These are phyloP conservation scores for Candida manassasensis DNA, from an alignment of 805 yeast genomes.

Conservation along the genomic window DNA sequence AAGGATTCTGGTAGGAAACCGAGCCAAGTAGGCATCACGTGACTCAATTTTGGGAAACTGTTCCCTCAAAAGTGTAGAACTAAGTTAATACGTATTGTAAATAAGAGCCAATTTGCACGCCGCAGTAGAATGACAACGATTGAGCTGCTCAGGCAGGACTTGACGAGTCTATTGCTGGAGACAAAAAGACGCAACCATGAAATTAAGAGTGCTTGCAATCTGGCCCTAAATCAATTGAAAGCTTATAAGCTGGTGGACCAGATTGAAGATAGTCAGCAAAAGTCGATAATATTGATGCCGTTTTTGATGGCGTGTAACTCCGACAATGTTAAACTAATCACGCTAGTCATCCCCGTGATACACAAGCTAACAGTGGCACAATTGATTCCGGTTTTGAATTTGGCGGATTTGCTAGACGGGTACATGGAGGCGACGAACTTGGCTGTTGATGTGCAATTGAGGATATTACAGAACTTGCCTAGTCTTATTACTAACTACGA, in stretches of 20 bases:
- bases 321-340: conserved; percentile 67
- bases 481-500: conserved; percentile 64
- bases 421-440: conserved; percentile 69
- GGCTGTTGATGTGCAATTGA: conserved; percentile 79
- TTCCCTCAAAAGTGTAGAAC: no score
- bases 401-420: conserved; percentile 58
- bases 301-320: conserved; percentile 69
- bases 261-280: conserved; percentile 9
- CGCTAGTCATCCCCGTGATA: conserved; percentile 67
- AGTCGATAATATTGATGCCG: conserved; percentile 40
- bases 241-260: conserved; percentile 17
- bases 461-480: conserved; percentile 80
- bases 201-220: conserved; percentile 47
- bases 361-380: conserved; percentile 53
- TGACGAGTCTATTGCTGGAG: conserved; percentile 58
- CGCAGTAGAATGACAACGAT: conserved; percentile 24
- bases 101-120: no score
- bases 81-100: no score
- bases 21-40: no score
- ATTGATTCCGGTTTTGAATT: conserved; percentile 49
- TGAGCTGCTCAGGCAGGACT: conserved; percentile 51
- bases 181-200: conserved; percentile 67
- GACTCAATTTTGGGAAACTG: no score
- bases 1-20: no score
- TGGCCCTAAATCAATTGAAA: conserved; percentile 15